These are phyloP conservation scores for Blastocladiella emersonii DNA, from an alignment of 371 early-diverging fungal genomes.

Conservation along the genomic window DNA sequence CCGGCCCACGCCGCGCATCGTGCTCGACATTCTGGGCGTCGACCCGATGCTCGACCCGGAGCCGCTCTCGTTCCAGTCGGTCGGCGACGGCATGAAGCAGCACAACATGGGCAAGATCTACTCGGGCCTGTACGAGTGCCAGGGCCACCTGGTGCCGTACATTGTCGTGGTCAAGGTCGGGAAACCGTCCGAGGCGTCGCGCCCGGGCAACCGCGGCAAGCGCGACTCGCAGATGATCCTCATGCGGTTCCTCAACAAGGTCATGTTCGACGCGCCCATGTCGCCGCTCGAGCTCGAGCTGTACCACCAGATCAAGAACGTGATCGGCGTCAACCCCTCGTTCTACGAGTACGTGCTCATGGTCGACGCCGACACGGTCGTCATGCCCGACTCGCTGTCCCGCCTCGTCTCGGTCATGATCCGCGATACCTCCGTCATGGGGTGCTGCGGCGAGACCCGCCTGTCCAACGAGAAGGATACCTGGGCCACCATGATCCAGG, in stretches of 20 bases:
- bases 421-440: slow-evolving; percentile 79
- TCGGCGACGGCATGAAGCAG: slow-evolving; percentile 49
- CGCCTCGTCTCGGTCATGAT: slow-evolving; percentile 77
- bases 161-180: slow-evolving; percentile 75
- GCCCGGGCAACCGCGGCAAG: slow-evolving; percentile 80
- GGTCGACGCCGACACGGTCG: slow-evolving; percentile 93
- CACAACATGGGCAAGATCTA: slow-evolving; percentile 71
- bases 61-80: slow-evolving; percentile 40
- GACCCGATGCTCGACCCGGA: slow-evolving; percentile 51
- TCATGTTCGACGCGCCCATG: slow-evolving; percentile 75
- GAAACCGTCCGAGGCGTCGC: slow-evolving; percentile 42
- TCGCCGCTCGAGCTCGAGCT: slow-evolving; percentile 86
- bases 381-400: slow-evolving; percentile 65
- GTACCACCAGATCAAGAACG: slow-evolving; percentile 81
- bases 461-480: slow-evolving; percentile 75
- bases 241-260: slow-evolving; percentile 63
- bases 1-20: slow-evolving; percentile 75
- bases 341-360: slow-evolving; percentile 87
- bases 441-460: slow-evolving; percentile 84
- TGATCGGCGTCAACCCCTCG: slow-evolving; percentile 74
- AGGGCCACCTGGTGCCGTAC: slow-evolving; percentile 68
- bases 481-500: slow-evolving; percentile 97
- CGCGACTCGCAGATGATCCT: slow-evolving; percentile 70
- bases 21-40: slow-evolving; percentile 60
- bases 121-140: slow-evolving; percentile 67